A percentile compares a stretch with the other conserved stretches of the same genome.
Conservation (phyloP, 2,329 filamentous ascomycete species). For the Lachnellula cervina region DNA sequence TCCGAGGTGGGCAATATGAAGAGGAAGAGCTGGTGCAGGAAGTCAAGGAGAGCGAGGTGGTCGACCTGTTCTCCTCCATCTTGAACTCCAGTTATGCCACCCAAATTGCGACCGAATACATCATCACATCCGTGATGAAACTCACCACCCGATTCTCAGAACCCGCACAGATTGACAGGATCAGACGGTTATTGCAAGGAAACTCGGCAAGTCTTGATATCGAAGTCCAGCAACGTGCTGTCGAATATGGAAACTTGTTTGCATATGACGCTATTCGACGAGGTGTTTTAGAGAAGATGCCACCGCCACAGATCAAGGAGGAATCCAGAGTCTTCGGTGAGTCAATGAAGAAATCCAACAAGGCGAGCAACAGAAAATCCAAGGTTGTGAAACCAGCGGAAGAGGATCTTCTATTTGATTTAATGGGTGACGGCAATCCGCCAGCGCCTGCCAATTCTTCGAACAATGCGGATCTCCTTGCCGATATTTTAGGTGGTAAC, state of each 20-base stretch:
- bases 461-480: constrained; percentile 81
- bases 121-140: constrained; percentile 91
- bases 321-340: constrained; percentile 87
- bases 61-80: constrained; percentile 89
- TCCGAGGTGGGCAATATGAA: constrained; percentile 86
- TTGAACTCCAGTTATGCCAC: constrained; percentile 92
- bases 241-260: constrained; percentile 96
- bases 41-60: constrained; percentile 82
- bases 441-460: constrained; percentile 66
- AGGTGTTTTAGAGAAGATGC: constrained; percentile 97
- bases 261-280: constrained; percentile 78
- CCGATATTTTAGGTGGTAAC: constrained; percentile 83
- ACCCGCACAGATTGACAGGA: constrained; percentile 76
- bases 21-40: constrained; percentile 80
- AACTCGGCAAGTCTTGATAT: constrained; percentile 87
- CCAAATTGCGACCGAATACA: constrained; percentile 90
- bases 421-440: constrained; percentile 79
- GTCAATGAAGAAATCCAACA: constrained; percentile 63
- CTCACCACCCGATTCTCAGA: constrained; percentile 84
- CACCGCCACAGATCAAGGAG: constrained; percentile 92
- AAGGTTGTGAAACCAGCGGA: constrained; percentile 80
- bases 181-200: constrained; percentile 70
- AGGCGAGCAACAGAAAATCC: constrained; percentile 66
- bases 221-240: constrained; percentile 91
- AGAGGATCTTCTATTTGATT: constrained; percentile 83